Conservation (phyloP, 495 filamentous ascomycete genomes). For the Sordaria brevicollis region DNA sequence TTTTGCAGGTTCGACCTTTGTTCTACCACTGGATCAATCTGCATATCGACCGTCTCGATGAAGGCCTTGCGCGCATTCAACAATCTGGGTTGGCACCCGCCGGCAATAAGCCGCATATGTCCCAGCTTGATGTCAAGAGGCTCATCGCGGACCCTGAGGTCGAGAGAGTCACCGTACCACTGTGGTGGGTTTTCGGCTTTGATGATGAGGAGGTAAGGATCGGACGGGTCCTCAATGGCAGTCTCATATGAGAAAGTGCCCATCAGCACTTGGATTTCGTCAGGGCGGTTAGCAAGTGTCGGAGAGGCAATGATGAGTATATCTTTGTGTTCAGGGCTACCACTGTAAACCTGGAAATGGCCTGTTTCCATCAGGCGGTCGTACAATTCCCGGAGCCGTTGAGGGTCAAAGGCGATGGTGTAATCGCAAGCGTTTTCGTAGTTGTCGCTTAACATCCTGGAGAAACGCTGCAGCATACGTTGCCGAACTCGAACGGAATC, state of each 20-base stretch:
- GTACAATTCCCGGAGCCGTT: slow-evolving; percentile 61
- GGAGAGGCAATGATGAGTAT: slow-evolving; percentile 81
- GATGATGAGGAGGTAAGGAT: slow-evolving; percentile 78
- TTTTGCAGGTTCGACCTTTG: slow-evolving; percentile 86
- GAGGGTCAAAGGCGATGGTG: slow-evolving; percentile 59
- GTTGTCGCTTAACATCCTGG: slow-evolving; percentile 73
- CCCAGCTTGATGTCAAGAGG: slow-evolving; percentile 78
- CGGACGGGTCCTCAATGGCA: slow-evolving; percentile 57
- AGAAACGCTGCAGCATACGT: slow-evolving; percentile 66
- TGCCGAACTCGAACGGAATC: slow-evolving; percentile 95
- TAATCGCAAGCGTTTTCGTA: slow-evolving; percentile 97
- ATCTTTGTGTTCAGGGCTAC: slow-evolving; percentile 56
- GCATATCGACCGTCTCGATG: slow-evolving; percentile 62
- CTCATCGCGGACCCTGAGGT: slow-evolving; percentile 61
- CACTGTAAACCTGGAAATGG: slow-evolving; percentile 71
- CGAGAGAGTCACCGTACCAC: slow-evolving; percentile 75
- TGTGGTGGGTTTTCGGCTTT: slow-evolving; percentile 65
- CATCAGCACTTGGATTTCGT: slow-evolving; percentile 75
- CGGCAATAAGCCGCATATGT: slow-evolving; percentile 79
- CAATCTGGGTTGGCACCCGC: slow-evolving; percentile 72
- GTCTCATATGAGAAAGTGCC: slow-evolving; percentile 81
- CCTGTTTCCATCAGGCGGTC: slow-evolving; percentile 73
- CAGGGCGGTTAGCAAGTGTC: slow-evolving; percentile 57
- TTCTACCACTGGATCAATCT: slow-evolving; percentile 80
- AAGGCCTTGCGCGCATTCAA: slow-evolving; percentile 69